Conservation (phyloP, 2,329 filamentous ascomycete species). For the Xylaria sp. region DNA sequence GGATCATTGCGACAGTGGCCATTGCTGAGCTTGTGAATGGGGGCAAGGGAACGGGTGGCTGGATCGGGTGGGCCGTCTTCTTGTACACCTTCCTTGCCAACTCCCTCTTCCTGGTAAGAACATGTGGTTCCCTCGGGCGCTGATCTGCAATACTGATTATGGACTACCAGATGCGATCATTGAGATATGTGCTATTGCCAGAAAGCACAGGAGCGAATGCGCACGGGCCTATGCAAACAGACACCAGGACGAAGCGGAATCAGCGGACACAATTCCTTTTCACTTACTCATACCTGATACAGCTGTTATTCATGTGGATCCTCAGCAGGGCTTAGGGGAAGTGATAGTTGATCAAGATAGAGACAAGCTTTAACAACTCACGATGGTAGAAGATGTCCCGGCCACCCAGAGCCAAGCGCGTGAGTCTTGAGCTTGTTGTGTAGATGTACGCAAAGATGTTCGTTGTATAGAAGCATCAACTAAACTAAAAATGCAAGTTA, state of each 20-base stretch:
- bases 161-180: constrained; percentile 73
- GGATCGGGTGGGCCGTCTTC: constrained; percentile 88
- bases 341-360: background rate
- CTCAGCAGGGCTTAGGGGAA: constrained; percentile 45
- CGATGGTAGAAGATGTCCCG: background rate
- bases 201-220: constrained; percentile 71
- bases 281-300: constrained; percentile 90
- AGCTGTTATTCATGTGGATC: constrained; percentile 92
- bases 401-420: background rate
- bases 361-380: background rate
- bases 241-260: constrained; percentile 83
- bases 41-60: constrained; percentile 81
- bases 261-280: constrained; percentile 91
- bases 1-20: constrained; percentile 86
- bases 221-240: constrained; percentile 66
- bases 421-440: background rate
- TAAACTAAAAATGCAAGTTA: background rate
- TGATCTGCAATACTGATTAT: constrained; percentile 14
- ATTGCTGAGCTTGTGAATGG: constrained; percentile 77
- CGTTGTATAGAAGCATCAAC: background rate
- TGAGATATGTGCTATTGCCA: constrained; percentile 94
- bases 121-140: background rate
- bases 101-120: constrained; percentile 85
- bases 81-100: constrained; percentile 91
- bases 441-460: background rate